Conservation (phyloP, 495 filamentous ascomycete species). For the Podospora sp. region DNA sequence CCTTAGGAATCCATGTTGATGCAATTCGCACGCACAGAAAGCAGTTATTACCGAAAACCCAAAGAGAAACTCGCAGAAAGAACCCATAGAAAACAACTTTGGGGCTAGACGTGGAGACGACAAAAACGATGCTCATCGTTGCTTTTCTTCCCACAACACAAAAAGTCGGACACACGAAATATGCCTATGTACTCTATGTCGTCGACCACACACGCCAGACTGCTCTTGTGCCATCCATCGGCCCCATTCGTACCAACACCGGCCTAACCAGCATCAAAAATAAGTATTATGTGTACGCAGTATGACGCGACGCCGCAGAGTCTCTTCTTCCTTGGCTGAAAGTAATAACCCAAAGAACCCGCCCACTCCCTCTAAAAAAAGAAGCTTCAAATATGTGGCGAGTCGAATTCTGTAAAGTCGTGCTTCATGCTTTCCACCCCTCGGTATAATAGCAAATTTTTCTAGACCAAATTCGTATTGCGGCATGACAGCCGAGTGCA, state of each 20-base stretch:
- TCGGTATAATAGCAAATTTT: conserved; percentile 14
- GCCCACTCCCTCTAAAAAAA: conserved; percentile 2
- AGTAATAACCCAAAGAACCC: conserved; percentile 17
- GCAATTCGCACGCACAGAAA: not conserved
- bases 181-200: conserved; percentile 1
- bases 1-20: not conserved
- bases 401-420: conserved; percentile 7
- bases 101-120: not conserved
- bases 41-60: not conserved
- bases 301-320: not conserved
- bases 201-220: not conserved
- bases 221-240: not conserved
- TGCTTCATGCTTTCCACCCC: not conserved
- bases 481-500: not conserved
- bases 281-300: conserved; percentile 14
- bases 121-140: not conserved
- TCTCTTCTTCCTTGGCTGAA: conserved; percentile 3
- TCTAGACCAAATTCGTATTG: conserved; percentile 19
- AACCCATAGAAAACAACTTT: not conserved
- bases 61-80: not conserved
- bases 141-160: not conserved
- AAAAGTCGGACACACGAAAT: not conserved
- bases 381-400: conserved; percentile 12
- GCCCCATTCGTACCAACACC: conserved; percentile 3
- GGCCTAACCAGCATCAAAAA: conserved; percentile 5